phyloP scores from a whole-genome alignment of 2,329 filamentous ascomycete genomes.

The Cladosporium sphaerospermum region DNA sequence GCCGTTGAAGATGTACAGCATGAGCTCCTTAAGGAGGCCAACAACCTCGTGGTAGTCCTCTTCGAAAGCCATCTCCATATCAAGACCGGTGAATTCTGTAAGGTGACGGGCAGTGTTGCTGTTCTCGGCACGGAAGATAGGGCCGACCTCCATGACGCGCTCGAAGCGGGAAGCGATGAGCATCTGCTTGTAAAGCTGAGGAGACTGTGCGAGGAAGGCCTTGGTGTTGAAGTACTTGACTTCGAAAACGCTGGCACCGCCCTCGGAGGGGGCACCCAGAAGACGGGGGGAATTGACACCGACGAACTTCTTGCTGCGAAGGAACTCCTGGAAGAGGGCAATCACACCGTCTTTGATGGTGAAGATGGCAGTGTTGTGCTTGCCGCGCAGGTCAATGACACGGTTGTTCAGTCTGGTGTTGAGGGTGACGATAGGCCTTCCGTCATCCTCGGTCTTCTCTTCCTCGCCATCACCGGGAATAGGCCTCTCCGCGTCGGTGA shows the following conservation, averaged over 20 bases:
- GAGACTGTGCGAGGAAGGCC: conserved; percentile 73
- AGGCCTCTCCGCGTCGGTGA: conserved; percentile 47
- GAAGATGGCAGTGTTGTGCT: conserved; percentile 86
- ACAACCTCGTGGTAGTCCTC: conserved; percentile 71
- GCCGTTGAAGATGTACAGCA: conserved; percentile 75
- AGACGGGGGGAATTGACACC: conserved; percentile 86
- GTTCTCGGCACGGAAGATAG: conserved; percentile 81
- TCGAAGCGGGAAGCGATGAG: conserved; percentile 74
- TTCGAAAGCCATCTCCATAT: conserved; percentile 85
- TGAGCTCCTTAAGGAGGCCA: conserved; percentile 64
- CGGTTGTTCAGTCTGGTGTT: conserved; percentile 85
- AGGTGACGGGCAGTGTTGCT: conserved; percentile 78
- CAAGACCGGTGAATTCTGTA: conserved; percentile 83
- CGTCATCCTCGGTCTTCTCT: conserved; percentile 44
- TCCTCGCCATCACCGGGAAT: conserved; percentile 45
- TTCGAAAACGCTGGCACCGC: conserved; percentile 85
- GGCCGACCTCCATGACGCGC: conserved; percentile 70
- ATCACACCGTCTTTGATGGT: conserved; percentile 59
- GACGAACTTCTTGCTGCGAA: conserved; percentile 67
- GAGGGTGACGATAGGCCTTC: conserved; percentile 67
- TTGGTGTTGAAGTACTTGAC: conserved; percentile 83
- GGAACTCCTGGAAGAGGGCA: conserved; percentile 71
- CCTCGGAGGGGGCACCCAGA: conserved; percentile 84
- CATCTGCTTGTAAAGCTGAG: conserved; percentile 84
- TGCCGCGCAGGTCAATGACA: conserved; percentile 84